Evolutionary conservation across 495 filamentous ascomycete species (phyloP).

Genomic region (Parathielavia appendiculata): DNA sequence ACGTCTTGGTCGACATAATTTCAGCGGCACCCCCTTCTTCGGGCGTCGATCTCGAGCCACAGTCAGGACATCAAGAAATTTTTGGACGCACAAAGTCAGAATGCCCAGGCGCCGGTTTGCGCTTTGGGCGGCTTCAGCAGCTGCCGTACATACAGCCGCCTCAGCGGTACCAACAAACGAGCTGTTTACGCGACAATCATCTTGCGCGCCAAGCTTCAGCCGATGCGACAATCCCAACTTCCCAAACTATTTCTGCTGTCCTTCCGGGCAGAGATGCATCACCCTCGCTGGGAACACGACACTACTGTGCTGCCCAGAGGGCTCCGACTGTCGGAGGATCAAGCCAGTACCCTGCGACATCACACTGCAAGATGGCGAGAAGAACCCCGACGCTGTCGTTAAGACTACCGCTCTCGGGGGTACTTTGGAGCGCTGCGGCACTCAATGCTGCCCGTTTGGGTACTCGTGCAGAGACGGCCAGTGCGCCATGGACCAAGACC

Average conservation of each 20-base stretch:
- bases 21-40: background rate
- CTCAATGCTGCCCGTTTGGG: constrained; percentile 74
- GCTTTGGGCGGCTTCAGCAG: constrained; percentile 29
- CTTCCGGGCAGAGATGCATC: constrained; percentile 55
- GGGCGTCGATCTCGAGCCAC: background rate
- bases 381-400: constrained; percentile 55
- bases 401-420: constrained; percentile 63
- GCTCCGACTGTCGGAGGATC: constrained; percentile 59
- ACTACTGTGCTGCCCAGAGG: constrained; percentile 70
- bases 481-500: constrained; percentile 38
- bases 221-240: constrained; percentile 52
- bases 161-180: constrained; percentile 30
- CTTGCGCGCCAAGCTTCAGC: constrained; percentile 29
- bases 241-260: constrained; percentile 73
- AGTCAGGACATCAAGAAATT: background rate
- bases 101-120: constrained; percentile 20
- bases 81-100: background rate
- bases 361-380: constrained; percentile 56
- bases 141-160: constrained; percentile 27
- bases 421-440: constrained; percentile 52
- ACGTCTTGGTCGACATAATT: background rate
- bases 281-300: constrained; percentile 61
- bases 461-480: constrained; percentile 57
- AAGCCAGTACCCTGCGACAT: constrained; percentile 67
- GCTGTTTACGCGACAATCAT: constrained; percentile 34